Conservation (phyloP, 176 grass and related monocot genomes). For the Neostapfia colusana region DNA sequence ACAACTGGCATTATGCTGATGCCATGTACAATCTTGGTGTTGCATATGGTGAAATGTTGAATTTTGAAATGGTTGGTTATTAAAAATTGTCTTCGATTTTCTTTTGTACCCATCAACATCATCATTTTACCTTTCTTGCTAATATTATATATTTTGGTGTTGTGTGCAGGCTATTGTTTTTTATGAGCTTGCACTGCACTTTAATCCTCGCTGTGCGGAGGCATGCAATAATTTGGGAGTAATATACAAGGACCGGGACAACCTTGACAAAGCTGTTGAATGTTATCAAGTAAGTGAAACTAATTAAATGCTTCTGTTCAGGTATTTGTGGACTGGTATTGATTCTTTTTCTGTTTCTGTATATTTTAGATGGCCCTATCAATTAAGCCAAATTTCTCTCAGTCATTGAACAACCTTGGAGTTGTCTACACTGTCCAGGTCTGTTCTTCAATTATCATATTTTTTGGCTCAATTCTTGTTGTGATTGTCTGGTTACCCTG, state of each 20-base stretch:
- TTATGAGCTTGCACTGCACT: conserved; percentile 98
- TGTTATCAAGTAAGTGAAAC: conserved; percentile 76
- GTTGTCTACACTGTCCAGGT: conserved; percentile 99
- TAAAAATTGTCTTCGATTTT: conserved; percentile 17
- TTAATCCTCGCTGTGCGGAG: conserved; percentile 95
- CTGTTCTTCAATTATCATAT: conserved; percentile 26
- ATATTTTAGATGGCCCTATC: conserved; percentile 84
- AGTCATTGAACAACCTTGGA: conserved; percentile 97
- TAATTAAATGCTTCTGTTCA: conserved; percentile 27
- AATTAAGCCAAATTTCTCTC: conserved; percentile 92
- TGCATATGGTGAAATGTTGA: conserved; percentile 98
- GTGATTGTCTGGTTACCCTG: conserved; percentile 5
- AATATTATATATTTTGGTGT: conserved; percentile 15
- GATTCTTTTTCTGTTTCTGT: conserved; percentile 18
- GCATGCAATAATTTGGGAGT: conserved; percentile 98
- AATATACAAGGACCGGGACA: conserved; percentile 99
- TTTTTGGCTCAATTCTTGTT: conserved; percentile 20
- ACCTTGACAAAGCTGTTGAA: conserved; percentile 98
- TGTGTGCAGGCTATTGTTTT: conserved; percentile 90
- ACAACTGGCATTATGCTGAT: conserved; percentile 99
- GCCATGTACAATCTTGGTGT: conserved; percentile 99
- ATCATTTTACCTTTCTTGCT: conserved; percentile 26
- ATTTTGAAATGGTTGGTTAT: conserved; percentile 96
- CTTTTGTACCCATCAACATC: conserved; percentile 27
- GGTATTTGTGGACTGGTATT: conserved; percentile 17